Percentiles rank a stretch among this genome's conserved stretches.
Conservation (phyloP, 257 asterid genomes). For the Coffea eugenioides region DNA sequence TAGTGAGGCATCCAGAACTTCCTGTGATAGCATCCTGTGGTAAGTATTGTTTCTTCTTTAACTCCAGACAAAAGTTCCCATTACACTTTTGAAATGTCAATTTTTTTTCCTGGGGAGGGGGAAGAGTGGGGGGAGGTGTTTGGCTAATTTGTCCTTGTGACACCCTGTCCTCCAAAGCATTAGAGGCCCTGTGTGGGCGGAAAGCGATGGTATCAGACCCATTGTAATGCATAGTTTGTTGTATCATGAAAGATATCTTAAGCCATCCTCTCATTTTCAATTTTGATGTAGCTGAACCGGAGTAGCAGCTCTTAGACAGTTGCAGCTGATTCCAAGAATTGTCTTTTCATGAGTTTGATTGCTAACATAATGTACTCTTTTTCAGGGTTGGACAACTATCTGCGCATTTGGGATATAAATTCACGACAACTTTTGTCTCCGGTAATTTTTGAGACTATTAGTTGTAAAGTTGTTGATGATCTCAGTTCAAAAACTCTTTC, state of each 20-base stretch:
- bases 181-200: background rate
- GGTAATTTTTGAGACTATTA: conserved; percentile 43
- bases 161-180: background rate
- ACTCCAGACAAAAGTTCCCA: background rate
- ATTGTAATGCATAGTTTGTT: background rate
- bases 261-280: background rate
- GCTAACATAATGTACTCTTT: conserved; percentile 8
- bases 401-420: conserved; percentile 87
- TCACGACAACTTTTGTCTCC: conserved; percentile 85
- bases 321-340: background rate
- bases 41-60: conserved; percentile 29
- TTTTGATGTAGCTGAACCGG: background rate
- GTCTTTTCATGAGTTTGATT: background rate
- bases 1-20: conserved; percentile 70
- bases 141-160: background rate
- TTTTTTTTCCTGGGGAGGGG: no score
- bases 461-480: background rate
- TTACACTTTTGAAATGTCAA: no score
- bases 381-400: conserved; percentile 85
- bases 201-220: background rate
- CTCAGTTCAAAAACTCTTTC: background rate
- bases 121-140: background rate
- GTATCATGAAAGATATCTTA: background rate
- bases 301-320: background rate
- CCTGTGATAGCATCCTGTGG: conserved; percentile 96